Evolutionary conservation across 768 basidiomycete species (phyloP).

Genomic region (Thelephora aurantiotincta): DNA sequence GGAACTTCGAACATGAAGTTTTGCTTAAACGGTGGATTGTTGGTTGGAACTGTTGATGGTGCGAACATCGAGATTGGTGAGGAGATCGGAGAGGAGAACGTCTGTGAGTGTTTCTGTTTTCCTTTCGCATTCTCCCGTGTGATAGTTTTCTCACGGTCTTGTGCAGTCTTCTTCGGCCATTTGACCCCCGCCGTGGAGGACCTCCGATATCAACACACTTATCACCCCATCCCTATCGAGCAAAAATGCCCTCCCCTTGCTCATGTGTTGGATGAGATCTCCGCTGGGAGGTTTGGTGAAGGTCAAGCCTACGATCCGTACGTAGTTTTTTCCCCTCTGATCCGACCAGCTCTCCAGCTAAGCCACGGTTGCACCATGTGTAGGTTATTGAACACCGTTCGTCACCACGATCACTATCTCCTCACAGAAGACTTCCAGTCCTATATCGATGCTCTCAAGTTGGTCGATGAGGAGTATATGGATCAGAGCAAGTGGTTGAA

Average conservation of each 20-base stretch:
- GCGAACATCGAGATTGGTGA: slow-evolving; percentile 96
- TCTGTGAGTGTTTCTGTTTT: slow-evolving; percentile 44
- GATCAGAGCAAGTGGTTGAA: slow-evolving; percentile 84
- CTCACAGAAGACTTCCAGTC: slow-evolving; percentile 92
- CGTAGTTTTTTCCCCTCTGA: slow-evolving; percentile 16
- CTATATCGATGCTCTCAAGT: slow-evolving; percentile 65
- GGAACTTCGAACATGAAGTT: slow-evolving; percentile 85
- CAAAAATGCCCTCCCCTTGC: slow-evolving; percentile 76
- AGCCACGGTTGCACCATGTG: slow-evolving; percentile 7
- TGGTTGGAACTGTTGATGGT: slow-evolving; percentile 84
- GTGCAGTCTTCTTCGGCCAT: slow-evolving; percentile 77
- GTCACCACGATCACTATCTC: slow-evolving; percentile 66
- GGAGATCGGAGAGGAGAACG: slow-evolving; percentile 86
- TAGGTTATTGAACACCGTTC: slow-evolving; percentile 62
- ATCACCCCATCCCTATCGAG: slow-evolving; percentile 69
- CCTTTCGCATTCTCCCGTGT: not conserved
- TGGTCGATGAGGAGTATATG: slow-evolving; percentile 83
- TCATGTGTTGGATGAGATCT: slow-evolving; percentile 61
- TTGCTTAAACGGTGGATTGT: slow-evolving; percentile 78
- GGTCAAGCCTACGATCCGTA: slow-evolving; percentile 74
- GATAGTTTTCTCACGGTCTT: not conserved
- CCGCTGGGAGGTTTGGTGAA: slow-evolving; percentile 72
- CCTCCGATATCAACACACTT: slow-evolving; percentile 73
- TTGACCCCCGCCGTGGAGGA: slow-evolving; percentile 81
- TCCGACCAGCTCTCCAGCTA: not conserved